These are phyloP conservation scores for Erysimum pusillum DNA, from an alignment of 441 rosid species.

Conservation along the genomic window DNA sequence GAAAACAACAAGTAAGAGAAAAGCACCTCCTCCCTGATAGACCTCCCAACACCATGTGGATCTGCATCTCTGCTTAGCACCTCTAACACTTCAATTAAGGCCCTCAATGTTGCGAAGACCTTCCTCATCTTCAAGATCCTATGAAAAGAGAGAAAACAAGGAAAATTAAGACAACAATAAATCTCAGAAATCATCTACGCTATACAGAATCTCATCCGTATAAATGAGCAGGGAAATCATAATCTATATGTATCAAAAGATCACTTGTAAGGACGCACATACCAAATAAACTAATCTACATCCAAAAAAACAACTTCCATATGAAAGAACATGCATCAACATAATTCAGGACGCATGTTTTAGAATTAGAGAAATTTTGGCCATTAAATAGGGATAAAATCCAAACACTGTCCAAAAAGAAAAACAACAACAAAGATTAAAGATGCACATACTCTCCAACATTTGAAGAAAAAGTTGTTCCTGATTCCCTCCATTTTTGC, in stretches of 20 bases:
- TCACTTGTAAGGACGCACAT: conserved; percentile 2
- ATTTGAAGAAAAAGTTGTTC: conserved; percentile 70
- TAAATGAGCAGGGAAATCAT: conserved; percentile 13
- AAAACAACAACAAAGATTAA: conserved; percentile 40
- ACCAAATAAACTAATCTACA: conserved; percentile 27
- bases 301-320: conserved; percentile 11
- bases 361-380: not conserved
- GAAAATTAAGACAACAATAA: conserved; percentile 17
- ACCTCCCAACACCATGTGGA: conserved; percentile 89
- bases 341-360: conserved; percentile 8
- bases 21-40: conserved; percentile 87
- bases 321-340: conserved; percentile 26
- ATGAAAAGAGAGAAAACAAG: conserved; percentile 26
- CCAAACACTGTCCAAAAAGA: conserved; percentile 20
- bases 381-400: conserved; percentile 5
- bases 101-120: conserved; percentile 87
- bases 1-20: conserved; percentile 39
- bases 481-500: conserved; percentile 84
- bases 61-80: conserved; percentile 91
- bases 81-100: conserved; percentile 92
- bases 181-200: conserved; percentile 12
- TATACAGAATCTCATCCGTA: conserved; percentile 27
- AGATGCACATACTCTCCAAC: conserved; percentile 80
- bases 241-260: conserved; percentile 13
- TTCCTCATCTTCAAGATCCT: conserved; percentile 76